A percentile compares a stretch with the other conserved stretches of the same genome.
These are phyloP conservation scores for Asterophora lycoperdoides DNA, from an alignment of 768 basidiomycete genomes.

Conservation along the genomic window DNA sequence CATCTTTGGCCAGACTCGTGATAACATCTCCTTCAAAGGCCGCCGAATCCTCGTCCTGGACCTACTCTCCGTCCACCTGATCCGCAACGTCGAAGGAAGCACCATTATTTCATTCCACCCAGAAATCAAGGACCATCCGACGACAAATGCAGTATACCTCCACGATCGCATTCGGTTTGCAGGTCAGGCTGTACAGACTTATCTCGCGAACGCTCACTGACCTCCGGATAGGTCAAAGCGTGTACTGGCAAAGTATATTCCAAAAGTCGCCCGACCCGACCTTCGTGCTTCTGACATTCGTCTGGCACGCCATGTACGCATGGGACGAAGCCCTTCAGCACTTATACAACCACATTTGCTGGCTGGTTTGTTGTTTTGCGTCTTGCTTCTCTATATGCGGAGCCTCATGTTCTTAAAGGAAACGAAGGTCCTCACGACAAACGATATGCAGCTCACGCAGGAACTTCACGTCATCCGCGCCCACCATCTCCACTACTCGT, in stretches of 20 bases:
- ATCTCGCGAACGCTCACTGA: neutral
- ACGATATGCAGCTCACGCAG: slow-evolving; percentile 39
- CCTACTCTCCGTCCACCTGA: slow-evolving; percentile 44
- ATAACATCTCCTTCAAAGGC: slow-evolving; percentile 11
- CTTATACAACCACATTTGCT: slow-evolving; percentile 23
- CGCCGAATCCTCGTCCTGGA: slow-evolving; percentile 38
- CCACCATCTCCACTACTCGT: slow-evolving; percentile 54
- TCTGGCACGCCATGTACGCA: slow-evolving; percentile 25
- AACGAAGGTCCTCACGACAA: slow-evolving; percentile 37
- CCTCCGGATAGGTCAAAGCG: slow-evolving; percentile 17
- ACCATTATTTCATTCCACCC: slow-evolving; percentile 52
- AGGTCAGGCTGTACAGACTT: slow-evolving; percentile 23
- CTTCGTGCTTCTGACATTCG: slow-evolving; percentile 22
- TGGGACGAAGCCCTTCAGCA: slow-evolving; percentile 26
- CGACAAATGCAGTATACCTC: slow-evolving; percentile 38
- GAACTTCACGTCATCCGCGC: slow-evolving; percentile 57
- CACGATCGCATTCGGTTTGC: slow-evolving; percentile 47
- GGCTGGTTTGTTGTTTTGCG: slow-evolving; percentile 13
- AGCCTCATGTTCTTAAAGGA: slow-evolving; percentile 29
- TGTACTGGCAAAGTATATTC: slow-evolving; percentile 26
- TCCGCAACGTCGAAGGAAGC: slow-evolving; percentile 39
- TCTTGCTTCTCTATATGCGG: neutral
- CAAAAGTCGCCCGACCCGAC: slow-evolving; percentile 21
- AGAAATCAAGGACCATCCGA: slow-evolving; percentile 27
- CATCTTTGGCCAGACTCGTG: neutral